Conservation (phyloP, 1,139 yeast genomes). For the Candida smagusa region DNA sequence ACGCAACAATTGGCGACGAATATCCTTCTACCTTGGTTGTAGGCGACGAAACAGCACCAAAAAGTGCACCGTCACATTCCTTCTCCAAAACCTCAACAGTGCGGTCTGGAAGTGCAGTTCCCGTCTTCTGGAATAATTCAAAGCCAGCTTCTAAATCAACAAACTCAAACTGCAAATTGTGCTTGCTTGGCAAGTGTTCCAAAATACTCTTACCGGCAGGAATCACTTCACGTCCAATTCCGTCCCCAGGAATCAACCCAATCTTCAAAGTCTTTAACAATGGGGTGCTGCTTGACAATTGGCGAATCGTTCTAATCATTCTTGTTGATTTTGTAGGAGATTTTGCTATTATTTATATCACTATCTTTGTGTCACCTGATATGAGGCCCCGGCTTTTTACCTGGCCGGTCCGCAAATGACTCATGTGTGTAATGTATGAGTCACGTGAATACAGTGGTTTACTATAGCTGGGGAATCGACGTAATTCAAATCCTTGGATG, state of each 20-base stretch:
- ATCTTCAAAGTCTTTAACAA: slow-evolving; percentile 39
- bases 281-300: slow-evolving; percentile 33
- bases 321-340: not conserved
- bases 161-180: slow-evolving; percentile 78
- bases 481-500: no score
- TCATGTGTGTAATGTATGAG: not conserved
- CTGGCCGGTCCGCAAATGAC: not conserved
- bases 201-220: slow-evolving; percentile 89
- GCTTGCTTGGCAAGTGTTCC: slow-evolving; percentile 73
- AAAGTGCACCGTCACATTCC: slow-evolving; percentile 94
- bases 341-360: not conserved
- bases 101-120: slow-evolving; percentile 90
- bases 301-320: slow-evolving; percentile 25
- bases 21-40: slow-evolving; percentile 91
- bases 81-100: slow-evolving; percentile 77
- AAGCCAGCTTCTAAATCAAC: slow-evolving; percentile 90
- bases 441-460: not conserved
- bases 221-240: slow-evolving; percentile 95
- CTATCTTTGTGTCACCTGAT: not conserved
- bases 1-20: slow-evolving; percentile 96
- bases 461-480: no score
- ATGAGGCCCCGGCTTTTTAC: not conserved
- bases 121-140: slow-evolving; percentile 88
- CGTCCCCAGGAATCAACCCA: slow-evolving; percentile 93
- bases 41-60: slow-evolving; percentile 97